A percentile compares a stretch with the other conserved stretches of the same genome.
Evolutionary conservation across 2,329 filamentous ascomycete species (phyloP).

Genomic region (Colletotrichum lini): DNA sequence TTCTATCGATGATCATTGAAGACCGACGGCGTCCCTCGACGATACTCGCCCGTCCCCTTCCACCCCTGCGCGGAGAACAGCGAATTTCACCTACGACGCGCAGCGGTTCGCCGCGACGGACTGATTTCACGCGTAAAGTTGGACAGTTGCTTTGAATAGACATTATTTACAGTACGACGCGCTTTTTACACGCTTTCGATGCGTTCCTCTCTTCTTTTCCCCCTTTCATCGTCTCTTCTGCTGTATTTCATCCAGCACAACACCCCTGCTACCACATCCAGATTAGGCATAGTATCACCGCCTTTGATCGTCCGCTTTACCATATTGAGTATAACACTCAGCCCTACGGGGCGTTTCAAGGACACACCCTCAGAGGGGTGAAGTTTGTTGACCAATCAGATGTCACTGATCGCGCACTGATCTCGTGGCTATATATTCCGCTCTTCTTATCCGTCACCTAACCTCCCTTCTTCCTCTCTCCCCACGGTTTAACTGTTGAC

Average conservation of each 20-base stretch:
- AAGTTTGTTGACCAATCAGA: background rate
- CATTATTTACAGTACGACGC: too few species aligned
- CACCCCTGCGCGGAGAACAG: background rate
- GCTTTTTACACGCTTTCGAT: background rate
- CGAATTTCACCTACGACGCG: background rate
- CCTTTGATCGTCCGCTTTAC: background rate
- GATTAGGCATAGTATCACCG: background rate
- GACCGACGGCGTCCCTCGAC: background rate
- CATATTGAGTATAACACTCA: background rate
- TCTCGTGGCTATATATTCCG: background rate
- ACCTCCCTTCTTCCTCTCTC: slow-evolving; percentile 8
- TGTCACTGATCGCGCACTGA: slow-evolving; percentile 4
- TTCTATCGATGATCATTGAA: background rate
- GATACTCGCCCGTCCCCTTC: background rate
- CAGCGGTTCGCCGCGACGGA: background rate
- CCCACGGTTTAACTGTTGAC: slow-evolving; percentile 21
- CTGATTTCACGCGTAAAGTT: background rate
- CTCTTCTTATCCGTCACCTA: background rate
- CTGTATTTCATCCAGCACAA: background rate
- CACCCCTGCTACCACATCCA: background rate
- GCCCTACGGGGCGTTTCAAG: background rate
- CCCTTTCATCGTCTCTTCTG: background rate
- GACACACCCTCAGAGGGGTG: background rate
- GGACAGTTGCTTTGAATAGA: accelerated
- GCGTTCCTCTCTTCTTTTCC: background rate